Conservation (phyloP, 495 filamentous ascomycete species). For the Tricharina praecox region DNA sequence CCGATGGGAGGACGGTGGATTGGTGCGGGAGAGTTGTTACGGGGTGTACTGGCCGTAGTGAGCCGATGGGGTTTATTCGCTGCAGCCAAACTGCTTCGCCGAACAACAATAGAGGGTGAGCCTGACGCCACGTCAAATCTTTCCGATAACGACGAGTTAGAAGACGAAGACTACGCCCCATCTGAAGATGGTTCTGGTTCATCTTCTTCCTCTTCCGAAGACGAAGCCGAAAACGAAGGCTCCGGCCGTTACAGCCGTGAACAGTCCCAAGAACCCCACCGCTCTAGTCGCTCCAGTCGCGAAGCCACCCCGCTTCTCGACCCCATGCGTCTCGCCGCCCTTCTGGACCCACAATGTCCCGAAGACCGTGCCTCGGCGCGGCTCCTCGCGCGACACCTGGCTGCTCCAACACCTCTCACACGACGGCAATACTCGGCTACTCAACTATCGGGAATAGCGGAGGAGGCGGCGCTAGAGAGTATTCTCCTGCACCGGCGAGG, state of each 20-base stretch:
- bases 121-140: not conserved
- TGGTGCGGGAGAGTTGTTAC: slow-evolving; percentile 20
- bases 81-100: slow-evolving; percentile 4
- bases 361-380: slow-evolving; percentile 67
- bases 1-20: slow-evolving; percentile 9
- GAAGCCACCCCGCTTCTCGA: slow-evolving; percentile 36
- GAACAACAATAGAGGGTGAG: slow-evolving; percentile 2
- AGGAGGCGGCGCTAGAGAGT: slow-evolving; percentile 62
- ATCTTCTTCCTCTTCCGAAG: slow-evolving; percentile 11
- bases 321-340: slow-evolving; percentile 54
- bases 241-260: slow-evolving; percentile 37
- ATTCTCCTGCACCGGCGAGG: slow-evolving; percentile 37
- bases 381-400: slow-evolving; percentile 65
- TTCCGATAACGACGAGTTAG: not conserved
- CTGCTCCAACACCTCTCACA: slow-evolving; percentile 53
- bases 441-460: slow-evolving; percentile 50
- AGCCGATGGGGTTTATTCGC: slow-evolving; percentile 5
- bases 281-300: slow-evolving; percentile 13
- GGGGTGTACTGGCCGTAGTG: slow-evolving; percentile 15
- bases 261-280: no score
- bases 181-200: not conserved
- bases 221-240: slow-evolving; percentile 31
- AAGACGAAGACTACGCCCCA: slow-evolving; percentile 30
- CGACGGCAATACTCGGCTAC: slow-evolving; percentile 55
- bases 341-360: slow-evolving; percentile 62